phyloP scores from a whole-genome alignment of 441 rosid species.

The Erysimum cheiri region DNA sequence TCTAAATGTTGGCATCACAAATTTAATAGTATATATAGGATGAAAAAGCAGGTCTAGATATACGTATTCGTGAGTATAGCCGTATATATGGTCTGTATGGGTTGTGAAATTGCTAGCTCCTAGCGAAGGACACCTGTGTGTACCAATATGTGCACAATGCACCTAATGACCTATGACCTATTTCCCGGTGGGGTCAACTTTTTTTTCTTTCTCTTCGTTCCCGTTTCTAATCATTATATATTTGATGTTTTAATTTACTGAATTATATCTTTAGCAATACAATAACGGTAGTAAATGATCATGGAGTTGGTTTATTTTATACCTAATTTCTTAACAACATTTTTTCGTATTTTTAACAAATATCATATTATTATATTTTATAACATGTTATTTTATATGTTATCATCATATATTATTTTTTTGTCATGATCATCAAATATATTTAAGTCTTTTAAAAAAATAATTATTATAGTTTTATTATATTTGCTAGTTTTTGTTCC shows the following conservation, averaged over 20 bases:
- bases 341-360: not conserved
- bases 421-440: too few species aligned
- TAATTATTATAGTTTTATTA: too few species aligned
- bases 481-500: too few species aligned
- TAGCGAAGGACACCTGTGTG: slow-evolving; percentile 31
- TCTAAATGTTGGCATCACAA: slow-evolving; percentile 9
- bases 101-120: slow-evolving; percentile 14
- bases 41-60: slow-evolving; percentile 4
- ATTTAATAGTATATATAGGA: not conserved
- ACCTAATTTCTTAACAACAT: not conserved
- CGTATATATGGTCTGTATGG: slow-evolving; percentile 1
- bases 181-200: not conserved
- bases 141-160: not conserved
- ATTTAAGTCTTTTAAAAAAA: too few species aligned
- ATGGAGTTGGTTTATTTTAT: not conserved
- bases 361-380: not conserved
- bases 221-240: not conserved
- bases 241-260: not conserved
- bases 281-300: not conserved
- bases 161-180: not conserved
- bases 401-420: too few species aligned
- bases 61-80: not conserved
- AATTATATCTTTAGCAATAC: not conserved
- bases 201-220: not conserved
- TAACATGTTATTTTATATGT: too few species aligned